Evolutionary conservation across 768 basidiomycete species (phyloP).

Genomic region (Kockovaella imperatae): DNA sequence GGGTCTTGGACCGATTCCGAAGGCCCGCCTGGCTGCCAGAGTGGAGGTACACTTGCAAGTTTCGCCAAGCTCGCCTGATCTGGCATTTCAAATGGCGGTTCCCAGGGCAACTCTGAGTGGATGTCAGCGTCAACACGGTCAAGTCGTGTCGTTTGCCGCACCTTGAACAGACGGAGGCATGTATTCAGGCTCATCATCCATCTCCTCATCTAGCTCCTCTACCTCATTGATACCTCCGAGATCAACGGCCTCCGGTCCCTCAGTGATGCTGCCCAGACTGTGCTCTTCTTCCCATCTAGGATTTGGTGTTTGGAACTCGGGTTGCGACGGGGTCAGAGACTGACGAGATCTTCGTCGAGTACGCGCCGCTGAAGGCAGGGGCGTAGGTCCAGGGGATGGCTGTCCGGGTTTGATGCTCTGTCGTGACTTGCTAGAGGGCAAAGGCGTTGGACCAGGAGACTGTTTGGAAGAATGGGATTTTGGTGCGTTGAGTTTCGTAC

Average conservation of each 20-base stretch:
- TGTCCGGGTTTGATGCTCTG: too few species aligned
- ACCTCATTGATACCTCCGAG: conserved; percentile 1
- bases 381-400: conserved; percentile 12
- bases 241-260: conserved; percentile 8
- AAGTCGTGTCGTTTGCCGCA: not conserved
- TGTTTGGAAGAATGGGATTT: too few species aligned
- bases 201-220: conserved; percentile 18
- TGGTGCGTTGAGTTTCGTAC: too few species aligned
- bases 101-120: conserved; percentile 16
- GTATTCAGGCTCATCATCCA: conserved; percentile 26
- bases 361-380: conserved; percentile 30
- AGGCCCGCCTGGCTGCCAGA: not conserved
- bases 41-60: conserved; percentile 8
- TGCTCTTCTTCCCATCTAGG: conserved; percentile 32
- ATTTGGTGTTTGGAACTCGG: conserved; percentile 22
- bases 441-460: too few species aligned
- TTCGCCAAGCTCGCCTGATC: conserved; percentile 2
- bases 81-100: conserved; percentile 9
- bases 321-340: conserved; percentile 13
- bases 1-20: not conserved
- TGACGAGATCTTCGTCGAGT: conserved; percentile 22
- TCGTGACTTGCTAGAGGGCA: too few species aligned
- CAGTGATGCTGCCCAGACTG: conserved; percentile 22
- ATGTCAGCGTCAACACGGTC: conserved; percentile 4
- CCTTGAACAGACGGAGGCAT: conserved; percentile 25